Conservation (phyloP, 2,329 filamentous ascomycete species). For the Zymoseptoria passerinii region DNA sequence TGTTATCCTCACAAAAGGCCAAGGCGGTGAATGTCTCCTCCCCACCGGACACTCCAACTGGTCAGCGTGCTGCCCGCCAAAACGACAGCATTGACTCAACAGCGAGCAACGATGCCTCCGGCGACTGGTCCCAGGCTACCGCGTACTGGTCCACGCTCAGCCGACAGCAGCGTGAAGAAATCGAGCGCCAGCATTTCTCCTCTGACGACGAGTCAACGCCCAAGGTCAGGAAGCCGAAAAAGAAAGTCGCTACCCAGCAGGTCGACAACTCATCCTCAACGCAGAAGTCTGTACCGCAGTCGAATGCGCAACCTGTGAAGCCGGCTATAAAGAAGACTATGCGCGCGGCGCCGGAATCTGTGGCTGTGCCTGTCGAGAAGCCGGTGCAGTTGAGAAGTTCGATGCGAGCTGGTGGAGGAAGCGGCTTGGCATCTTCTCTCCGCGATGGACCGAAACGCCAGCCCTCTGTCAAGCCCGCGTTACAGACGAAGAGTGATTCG, state of each 20-base stretch:
- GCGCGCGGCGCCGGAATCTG: slow-evolving; percentile 21
- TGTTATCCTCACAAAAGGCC: slow-evolving; percentile 9
- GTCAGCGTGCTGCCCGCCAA: slow-evolving; percentile 9
- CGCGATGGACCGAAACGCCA: slow-evolving; percentile 19
- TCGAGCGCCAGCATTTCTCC: slow-evolving; percentile 46
- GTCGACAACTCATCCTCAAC: slow-evolving; percentile 8
- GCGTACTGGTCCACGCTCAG: slow-evolving; percentile 62
- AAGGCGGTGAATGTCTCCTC: slow-evolving; percentile 7
- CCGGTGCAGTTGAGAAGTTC: slow-evolving; percentile 31
- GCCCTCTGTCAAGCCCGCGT: slow-evolving; percentile 8
- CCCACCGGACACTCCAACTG: slow-evolving; percentile 23
- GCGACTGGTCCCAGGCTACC: slow-evolving; percentile 60
- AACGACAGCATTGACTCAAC: background rate
- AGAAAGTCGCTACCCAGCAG: slow-evolving; percentile 28
- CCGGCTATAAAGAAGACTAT: slow-evolving; percentile 36
- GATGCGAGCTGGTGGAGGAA: slow-evolving; percentile 32
- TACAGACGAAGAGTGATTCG: slow-evolving; percentile 14
- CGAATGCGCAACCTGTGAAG: slow-evolving; percentile 29
- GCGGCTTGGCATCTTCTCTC: slow-evolving; percentile 24
- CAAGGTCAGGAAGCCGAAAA: slow-evolving; percentile 33
- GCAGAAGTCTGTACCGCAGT: slow-evolving; percentile 10
- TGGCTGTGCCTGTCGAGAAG: slow-evolving; percentile 8
- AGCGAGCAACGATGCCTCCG: slow-evolving; percentile 2
- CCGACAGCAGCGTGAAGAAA: slow-evolving; percentile 52
- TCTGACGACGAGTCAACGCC: slow-evolving; percentile 23